phyloP scores from a whole-genome alignment of 2,329 filamentous ascomycete species.

The Fusarium foetens region DNA sequence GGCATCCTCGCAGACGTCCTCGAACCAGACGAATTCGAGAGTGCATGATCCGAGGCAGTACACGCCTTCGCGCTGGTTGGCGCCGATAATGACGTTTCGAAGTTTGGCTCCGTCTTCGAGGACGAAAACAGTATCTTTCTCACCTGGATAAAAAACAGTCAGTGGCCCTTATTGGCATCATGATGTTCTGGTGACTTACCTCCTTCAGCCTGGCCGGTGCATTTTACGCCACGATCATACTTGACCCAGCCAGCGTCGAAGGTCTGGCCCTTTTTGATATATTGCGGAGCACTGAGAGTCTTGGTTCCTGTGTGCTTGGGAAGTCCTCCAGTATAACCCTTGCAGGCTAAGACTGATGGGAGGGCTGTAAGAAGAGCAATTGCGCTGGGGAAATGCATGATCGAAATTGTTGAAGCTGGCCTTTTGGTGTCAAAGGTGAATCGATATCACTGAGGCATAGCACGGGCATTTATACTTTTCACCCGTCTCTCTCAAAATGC shows the following conservation, averaged over 20 bases:
- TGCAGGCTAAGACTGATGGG: slow-evolving; percentile 46
- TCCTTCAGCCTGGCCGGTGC: slow-evolving; percentile 56
- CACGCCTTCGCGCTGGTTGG: slow-evolving; percentile 57
- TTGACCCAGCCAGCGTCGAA: slow-evolving; percentile 49
- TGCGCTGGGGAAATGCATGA: slow-evolving; percentile 18
- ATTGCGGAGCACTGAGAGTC: slow-evolving; percentile 45
- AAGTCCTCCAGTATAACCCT: slow-evolving; percentile 45
- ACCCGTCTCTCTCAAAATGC: fast-evolving
- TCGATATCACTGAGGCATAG: fast-evolving
- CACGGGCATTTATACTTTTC: not conserved
- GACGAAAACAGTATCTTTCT: slow-evolving; percentile 54
- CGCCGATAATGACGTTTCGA: slow-evolving; percentile 58
- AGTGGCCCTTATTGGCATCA: not conserved
- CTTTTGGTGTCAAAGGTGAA: fast-evolving
- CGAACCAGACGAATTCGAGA: slow-evolving; percentile 61
- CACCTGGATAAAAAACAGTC: not conserved
- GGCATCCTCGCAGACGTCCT: slow-evolving; percentile 56
- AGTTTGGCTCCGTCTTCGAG: slow-evolving; percentile 55
- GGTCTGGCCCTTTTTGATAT: slow-evolving; percentile 42
- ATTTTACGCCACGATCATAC: slow-evolving; percentile 55
- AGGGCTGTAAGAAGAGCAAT: slow-evolving; percentile 32
- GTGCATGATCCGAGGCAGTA: slow-evolving; percentile 58
- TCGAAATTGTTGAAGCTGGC: not conserved
- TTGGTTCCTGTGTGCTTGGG: slow-evolving; percentile 45
- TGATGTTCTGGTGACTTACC: slow-evolving; percentile 39